phyloP scores from a whole-genome alignment of 345 rosid genomes.

The Abelmoschus esculentus region DNA sequence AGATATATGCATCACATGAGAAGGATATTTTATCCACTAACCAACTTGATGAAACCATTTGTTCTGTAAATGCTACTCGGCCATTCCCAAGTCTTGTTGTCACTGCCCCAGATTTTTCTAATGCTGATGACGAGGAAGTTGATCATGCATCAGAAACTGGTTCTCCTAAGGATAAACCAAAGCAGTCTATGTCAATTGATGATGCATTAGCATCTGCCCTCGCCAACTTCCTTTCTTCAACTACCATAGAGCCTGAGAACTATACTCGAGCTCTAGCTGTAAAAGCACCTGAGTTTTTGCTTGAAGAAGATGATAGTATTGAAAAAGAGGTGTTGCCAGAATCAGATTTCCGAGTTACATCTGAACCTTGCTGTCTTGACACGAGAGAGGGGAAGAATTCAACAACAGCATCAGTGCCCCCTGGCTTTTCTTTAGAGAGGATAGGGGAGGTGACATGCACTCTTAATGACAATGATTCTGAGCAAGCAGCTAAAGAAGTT shows the following conservation, averaged over 20 bases:
- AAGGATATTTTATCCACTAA: slow-evolving; percentile 17
- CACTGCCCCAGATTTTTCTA: slow-evolving; percentile 42
- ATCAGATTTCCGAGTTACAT: slow-evolving; percentile 16
- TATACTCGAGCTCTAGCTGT: slow-evolving; percentile 41
- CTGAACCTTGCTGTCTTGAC: slow-evolving; percentile 18
- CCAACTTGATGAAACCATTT: slow-evolving; percentile 16
- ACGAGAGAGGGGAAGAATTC: slow-evolving; percentile 21
- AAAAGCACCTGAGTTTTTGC: slow-evolving; percentile 54
- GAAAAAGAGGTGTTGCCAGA: slow-evolving; percentile 19
- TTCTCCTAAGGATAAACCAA: slow-evolving; percentile 30
- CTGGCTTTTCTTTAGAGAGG: slow-evolving; percentile 17
- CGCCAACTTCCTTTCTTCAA: slow-evolving; percentile 59
- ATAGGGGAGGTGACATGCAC: slow-evolving; percentile 10
- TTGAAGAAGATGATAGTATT: slow-evolving; percentile 40
- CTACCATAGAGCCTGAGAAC: slow-evolving; percentile 22
- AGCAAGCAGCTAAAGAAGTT: slow-evolving; percentile 17
- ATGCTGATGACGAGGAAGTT: slow-evolving; percentile 42
- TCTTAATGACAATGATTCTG: slow-evolving; percentile 7
- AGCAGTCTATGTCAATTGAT: slow-evolving; percentile 45
- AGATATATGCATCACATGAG: slow-evolving; percentile 15
- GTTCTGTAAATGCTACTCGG: slow-evolving; percentile 18
- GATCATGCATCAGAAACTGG: neutral
- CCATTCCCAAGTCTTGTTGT: slow-evolving; percentile 14
- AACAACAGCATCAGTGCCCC: neutral
- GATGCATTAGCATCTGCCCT: slow-evolving; percentile 83